Evolutionary conservation across 176 grass and related monocot genomes (phyloP).

Genomic region (Aegilops umbellulata): DNA sequence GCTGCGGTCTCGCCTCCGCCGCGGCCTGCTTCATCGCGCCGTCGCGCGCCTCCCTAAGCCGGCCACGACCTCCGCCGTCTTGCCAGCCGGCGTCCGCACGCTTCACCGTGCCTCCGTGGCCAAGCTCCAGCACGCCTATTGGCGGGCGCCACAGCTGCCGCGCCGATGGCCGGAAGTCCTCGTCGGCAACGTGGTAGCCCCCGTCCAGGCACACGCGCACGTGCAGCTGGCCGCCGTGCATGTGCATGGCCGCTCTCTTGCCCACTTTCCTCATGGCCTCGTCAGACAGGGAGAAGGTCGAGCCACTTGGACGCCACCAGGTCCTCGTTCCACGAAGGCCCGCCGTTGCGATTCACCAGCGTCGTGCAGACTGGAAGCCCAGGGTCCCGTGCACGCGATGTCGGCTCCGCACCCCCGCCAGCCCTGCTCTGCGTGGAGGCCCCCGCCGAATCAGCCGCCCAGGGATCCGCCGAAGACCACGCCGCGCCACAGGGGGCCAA

Average conservation of each 20-base stretch:
- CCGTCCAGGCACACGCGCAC: slow-evolving; percentile 86
- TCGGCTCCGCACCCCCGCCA: neutral
- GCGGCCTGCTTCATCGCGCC: too few species aligned
- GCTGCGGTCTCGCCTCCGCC: too few species aligned
- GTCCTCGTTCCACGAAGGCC: slow-evolving; percentile 87
- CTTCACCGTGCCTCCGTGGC: slow-evolving; percentile 20
- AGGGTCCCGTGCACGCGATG: slow-evolving; percentile 52
- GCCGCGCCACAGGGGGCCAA: too few species aligned
- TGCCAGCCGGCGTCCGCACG: too few species aligned
- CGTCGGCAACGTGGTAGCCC: slow-evolving; percentile 86
- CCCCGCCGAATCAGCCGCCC: too few species aligned
- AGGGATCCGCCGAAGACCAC: too few species aligned
- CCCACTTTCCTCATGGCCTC: slow-evolving; percentile 34
- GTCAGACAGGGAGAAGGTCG: slow-evolving; percentile 56
- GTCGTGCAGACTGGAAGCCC: slow-evolving; percentile 57
- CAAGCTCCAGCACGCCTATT: slow-evolving; percentile 74
- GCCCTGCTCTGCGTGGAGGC: too few species aligned
- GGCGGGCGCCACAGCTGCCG: slow-evolving; percentile 77
- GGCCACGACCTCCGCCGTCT: too few species aligned
- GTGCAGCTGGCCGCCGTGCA: slow-evolving; percentile 63
- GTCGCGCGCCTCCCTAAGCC: too few species aligned
- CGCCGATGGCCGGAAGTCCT: slow-evolving; percentile 86
- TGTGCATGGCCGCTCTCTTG: slow-evolving; percentile 22
- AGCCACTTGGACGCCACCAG: slow-evolving; percentile 77
- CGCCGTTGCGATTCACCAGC: slow-evolving; percentile 48